These are phyloP conservation scores for Ambrosia hybrid DNA, from an alignment of 140 eudicot species.

Conservation along the genomic window DNA sequence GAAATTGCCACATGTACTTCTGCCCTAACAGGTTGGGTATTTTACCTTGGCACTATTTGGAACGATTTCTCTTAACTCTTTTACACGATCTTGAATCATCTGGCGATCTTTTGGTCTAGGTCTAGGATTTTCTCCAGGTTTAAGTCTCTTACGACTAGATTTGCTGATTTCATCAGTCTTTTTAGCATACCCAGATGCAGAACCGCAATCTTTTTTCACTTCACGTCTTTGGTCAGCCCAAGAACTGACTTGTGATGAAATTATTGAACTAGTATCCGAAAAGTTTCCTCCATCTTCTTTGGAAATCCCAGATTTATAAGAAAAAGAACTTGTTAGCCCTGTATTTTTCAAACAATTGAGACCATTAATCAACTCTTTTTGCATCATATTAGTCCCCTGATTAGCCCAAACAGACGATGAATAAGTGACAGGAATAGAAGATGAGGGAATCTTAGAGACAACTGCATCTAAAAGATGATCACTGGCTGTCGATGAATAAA, in stretches of 20 bases:
- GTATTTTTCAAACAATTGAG: conserved; percentile 44
- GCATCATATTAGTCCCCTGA: conserved; percentile 35
- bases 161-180: conserved; percentile 63
- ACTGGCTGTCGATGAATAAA: conserved; percentile 41
- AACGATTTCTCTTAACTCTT: conserved; percentile 86
- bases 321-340: conserved; percentile 42
- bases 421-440: conserved; percentile 43
- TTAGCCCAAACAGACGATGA: conserved; percentile 38
- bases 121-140: conserved; percentile 93
- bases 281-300: conserved; percentile 51
- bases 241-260: conserved; percentile 77
- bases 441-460: conserved; percentile 53
- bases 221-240: conserved; percentile 64
- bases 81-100: conserved; percentile 99
- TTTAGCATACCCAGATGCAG: conserved; percentile 54
- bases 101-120: conserved; percentile 99
- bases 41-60: conserved; percentile 91
- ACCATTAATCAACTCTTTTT: conserved; percentile 41
- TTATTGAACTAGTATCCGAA: conserved; percentile 56
- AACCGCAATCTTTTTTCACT: conserved; percentile 40
- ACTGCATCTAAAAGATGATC: conserved; percentile 92
- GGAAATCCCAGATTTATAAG: conserved; percentile 40
- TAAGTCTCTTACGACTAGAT: conserved; percentile 80
- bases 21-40: not conserved
- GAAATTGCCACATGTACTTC: not conserved